Evolutionary conservation across 2,329 filamentous ascomycete species (phyloP).

Genomic region (Cladosporium sp.): DNA sequence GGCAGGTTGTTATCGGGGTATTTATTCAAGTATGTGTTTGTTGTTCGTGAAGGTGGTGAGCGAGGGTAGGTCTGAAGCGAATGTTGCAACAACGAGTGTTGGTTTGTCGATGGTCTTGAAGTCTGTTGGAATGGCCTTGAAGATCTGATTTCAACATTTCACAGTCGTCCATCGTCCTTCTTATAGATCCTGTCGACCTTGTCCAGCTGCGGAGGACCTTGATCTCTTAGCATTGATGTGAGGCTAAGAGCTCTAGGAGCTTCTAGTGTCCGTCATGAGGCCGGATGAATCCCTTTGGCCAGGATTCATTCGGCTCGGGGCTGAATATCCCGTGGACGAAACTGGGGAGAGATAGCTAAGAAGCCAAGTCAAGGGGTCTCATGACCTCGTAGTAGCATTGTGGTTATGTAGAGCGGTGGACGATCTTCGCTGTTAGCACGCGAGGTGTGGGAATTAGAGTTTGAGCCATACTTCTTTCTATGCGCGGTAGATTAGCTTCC

Average conservation of each 20-base stretch:
- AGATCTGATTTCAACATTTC: neutral
- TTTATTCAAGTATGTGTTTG: neutral
- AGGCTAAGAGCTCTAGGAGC: neutral
- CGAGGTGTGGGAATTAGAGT: slow-evolving; percentile 3
- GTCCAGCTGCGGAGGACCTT: neutral
- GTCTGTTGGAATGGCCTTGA: neutral
- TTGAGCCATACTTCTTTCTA: neutral
- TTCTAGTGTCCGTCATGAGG: slow-evolving; percentile 9
- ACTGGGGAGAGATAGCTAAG: neutral
- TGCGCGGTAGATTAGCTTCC: neutral
- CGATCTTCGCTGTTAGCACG: slow-evolving; percentile 9
- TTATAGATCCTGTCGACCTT: neutral
- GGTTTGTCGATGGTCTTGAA: neutral
- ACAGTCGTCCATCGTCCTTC: neutral
- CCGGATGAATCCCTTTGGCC: neutral
- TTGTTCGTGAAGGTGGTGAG: neutral
- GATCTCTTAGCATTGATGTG: neutral
- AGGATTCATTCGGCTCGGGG: neutral
- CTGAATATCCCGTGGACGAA: neutral
- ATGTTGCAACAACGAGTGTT: slow-evolving; percentile 9
- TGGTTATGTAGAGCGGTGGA: neutral
- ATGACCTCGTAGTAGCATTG: neutral
- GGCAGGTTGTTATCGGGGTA: neutral
- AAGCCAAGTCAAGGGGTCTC: neutral
- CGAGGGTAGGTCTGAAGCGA: slow-evolving; percentile 9